These are phyloP conservation scores for Berkeleyomyces rouxiae DNA, from an alignment of 2,329 filamentous ascomycete genomes.

Conservation along the genomic window DNA sequence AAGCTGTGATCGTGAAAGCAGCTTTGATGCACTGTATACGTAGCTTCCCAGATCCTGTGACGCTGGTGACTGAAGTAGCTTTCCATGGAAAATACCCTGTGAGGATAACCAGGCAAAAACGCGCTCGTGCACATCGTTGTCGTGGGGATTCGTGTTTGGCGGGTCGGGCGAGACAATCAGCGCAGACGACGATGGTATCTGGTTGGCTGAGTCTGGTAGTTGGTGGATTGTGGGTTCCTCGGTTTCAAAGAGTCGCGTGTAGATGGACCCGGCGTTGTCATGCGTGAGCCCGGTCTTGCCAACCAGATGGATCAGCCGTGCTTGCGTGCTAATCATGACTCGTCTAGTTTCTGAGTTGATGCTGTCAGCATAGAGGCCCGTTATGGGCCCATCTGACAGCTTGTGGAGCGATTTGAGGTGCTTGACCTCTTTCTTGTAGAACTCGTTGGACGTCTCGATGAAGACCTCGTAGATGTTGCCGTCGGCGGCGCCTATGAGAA, in stretches of 20 bases:
- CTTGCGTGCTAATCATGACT: conserved; percentile 65
- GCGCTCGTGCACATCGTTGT: conserved; percentile 45
- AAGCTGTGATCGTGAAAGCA: conserved; percentile 59
- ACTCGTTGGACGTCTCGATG: conserved; percentile 86
- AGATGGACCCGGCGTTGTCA: conserved; percentile 73
- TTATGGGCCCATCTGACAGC: conserved; percentile 65
- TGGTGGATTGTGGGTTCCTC: conserved; percentile 69
- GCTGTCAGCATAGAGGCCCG: conserved; percentile 70
- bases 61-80: conserved; percentile 45
- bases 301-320: conserved; percentile 61
- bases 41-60: conserved; percentile 50
- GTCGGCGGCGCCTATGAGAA: conserved; percentile 79
- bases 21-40: conserved; percentile 62
- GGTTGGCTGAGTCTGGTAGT: conserved; percentile 21
- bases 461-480: conserved; percentile 90
- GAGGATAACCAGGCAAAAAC: conserved; percentile 82
- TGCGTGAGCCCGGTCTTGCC: conserved; percentile 59
- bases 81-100: conserved; percentile 78
- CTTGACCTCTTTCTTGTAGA: conserved; percentile 88
- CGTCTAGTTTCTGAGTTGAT: conserved; percentile 58
- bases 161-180: conserved; percentile 64
- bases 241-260: conserved; percentile 71
- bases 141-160: conserved; percentile 35
- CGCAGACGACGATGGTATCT: conserved; percentile 31
- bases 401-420: conserved; percentile 75